Evolutionary conservation across 106 monocot genomes (phyloP), one percentile per base, ranked within the genome.

Genomic region (Dendrobium catenatum): DNA sequence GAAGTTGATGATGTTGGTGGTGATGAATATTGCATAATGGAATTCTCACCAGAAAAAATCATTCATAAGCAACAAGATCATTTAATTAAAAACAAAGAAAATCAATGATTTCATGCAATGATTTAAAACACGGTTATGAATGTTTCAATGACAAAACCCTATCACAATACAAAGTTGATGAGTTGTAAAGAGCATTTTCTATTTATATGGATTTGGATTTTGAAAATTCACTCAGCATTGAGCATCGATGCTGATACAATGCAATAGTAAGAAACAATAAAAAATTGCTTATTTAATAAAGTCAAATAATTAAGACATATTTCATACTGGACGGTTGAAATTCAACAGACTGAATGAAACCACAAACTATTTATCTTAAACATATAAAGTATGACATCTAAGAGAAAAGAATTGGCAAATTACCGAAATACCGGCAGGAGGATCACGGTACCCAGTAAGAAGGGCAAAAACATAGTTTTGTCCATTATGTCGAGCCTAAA

Each of bases 401-500:
- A 84, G 79, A 81, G 18, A 72, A 41, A 84, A 20, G 10, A 29
- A 15, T 70, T 40, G 37, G 13, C 10, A 46, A 51, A 73, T 88
- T 87, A 94, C 96, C 64, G 84, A 79, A 79, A 94, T 77, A 78
- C 96, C 96, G 75, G 93, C 94, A 87, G 96, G 96, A 85, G 93
- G 96, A 75, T 96, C 96, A 82, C 86, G 93, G 75, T 96, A 96
- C 42, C 96, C 93, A 82, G 92, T 96, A 49, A 96, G 89, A 81
- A 96, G 96, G 48, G 92, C 76, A 89, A 96, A 96, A 24, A 90
- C 96, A 72, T 94, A 96, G 85, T 93, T 93, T 83, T 90, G 93
- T 3, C 93, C 88, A 85, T 94, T 89, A 80, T 92, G 94, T 11
- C 96, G 93, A 54, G 96, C 96, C 96, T 96, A 83, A 72, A 70